Evolutionary conservation across 768 basidiomycete genomes (phyloP).

Genomic region (Kwoniella botswanensis): DNA sequence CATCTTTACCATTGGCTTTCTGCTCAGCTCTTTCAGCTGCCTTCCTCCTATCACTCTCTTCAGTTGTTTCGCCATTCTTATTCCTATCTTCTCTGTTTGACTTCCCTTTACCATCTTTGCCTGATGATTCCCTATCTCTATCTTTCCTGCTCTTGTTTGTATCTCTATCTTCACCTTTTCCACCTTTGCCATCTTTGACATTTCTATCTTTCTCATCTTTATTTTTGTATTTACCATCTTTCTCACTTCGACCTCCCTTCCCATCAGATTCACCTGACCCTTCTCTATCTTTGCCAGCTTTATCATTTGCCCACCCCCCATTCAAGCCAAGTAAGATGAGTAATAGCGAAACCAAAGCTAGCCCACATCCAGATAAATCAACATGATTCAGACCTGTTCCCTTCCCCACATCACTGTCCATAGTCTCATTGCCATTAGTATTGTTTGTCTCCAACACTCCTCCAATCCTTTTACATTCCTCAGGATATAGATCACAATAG

Average conservation of each 20-base stretch:
- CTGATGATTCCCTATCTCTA: not conserved
- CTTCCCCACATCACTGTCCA: slow-evolving; percentile 5
- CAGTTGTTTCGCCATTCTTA: not conserved
- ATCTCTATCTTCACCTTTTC: not conserved
- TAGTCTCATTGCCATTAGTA: not conserved
- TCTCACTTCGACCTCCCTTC: not conserved
- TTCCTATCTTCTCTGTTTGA: slow-evolving; percentile 1
- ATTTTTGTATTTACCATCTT: not conserved
- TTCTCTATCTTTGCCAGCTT: not conserved
- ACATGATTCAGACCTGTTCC: slow-evolving; percentile 20
- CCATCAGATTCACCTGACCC: not conserved
- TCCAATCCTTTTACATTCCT: slow-evolving; percentile 13
- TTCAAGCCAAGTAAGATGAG: slow-evolving; percentile 35
- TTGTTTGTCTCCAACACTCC: slow-evolving; percentile 5
- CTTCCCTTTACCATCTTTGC: slow-evolving; percentile 1
- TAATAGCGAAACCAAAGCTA: slow-evolving; percentile 30
- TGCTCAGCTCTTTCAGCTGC: slow-evolving; percentile 1
- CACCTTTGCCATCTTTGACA: slow-evolving; percentile 8
- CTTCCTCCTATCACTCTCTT: slow-evolving; percentile 13
- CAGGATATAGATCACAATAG: slow-evolving; percentile 38
- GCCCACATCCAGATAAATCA: slow-evolving; percentile 30
- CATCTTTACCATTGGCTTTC: not conserved
- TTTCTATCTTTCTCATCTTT: slow-evolving; percentile 12
- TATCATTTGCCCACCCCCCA: slow-evolving; percentile 22
- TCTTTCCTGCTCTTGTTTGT: not conserved